phyloP scores from a whole-genome alignment of 108 stramenopile species.

The Skeletonema menzelii region DNA sequence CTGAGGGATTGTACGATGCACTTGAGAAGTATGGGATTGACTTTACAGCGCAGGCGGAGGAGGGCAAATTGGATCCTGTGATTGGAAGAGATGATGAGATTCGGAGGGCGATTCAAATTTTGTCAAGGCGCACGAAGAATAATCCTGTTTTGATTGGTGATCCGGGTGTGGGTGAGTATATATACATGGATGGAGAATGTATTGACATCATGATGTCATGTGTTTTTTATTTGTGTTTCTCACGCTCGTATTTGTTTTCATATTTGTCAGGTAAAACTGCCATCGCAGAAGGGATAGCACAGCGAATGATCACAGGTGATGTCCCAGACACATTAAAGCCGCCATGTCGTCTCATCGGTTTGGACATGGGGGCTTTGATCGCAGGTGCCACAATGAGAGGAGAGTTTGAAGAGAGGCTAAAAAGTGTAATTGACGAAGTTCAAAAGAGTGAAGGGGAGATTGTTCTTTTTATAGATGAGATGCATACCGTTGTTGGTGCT shows the following conservation, averaged over 20 bases:
- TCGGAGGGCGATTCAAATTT: conserved; percentile 94
- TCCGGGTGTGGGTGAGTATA: conserved; percentile 92
- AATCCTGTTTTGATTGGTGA: conserved; percentile 99
- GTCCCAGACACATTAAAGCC: conserved; percentile 3
- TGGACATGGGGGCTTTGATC: conserved; percentile 97
- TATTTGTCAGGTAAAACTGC: conserved; percentile 94
- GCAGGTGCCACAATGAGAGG: conserved; percentile 99
- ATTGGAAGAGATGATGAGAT: conserved; percentile 99
- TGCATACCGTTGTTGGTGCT: conserved; percentile 98
- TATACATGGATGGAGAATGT: too few species aligned
- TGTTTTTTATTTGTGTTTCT: conserved; percentile 3
- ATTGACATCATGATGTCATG: neutral
- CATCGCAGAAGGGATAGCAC: conserved; percentile 94
- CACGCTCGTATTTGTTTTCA: neutral
- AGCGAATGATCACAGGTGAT: conserved; percentile 66
- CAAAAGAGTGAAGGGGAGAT: conserved; percentile 92
- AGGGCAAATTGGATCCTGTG: conserved; percentile 94
- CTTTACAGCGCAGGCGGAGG: conserved; percentile 84
- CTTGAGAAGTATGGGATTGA: conserved; percentile 95
- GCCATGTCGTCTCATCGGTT: conserved; percentile 86
- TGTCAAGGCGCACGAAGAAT: conserved; percentile 97
- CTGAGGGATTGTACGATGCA: conserved; percentile 94
- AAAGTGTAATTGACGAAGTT: conserved; percentile 97
- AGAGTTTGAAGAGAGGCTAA: conserved; percentile 99
- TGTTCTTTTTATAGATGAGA: conserved; percentile 98